phyloP scores from a whole-genome alignment of 495 filamentous ascomycete genomes.

The Hypoxylon perforatum region DNA sequence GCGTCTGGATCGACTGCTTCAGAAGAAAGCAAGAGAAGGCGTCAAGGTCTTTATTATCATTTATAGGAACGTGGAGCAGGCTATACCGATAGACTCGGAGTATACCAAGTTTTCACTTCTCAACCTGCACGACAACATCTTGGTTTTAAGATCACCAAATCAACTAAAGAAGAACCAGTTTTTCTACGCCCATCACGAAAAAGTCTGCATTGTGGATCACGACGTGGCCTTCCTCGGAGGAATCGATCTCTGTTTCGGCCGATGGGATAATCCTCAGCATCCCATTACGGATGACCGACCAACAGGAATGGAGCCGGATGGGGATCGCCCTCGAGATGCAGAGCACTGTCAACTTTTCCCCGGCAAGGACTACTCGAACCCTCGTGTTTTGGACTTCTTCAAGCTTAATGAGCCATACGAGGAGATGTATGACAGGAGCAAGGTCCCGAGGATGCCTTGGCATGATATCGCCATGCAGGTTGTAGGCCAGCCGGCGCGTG shows the following conservation, averaged over 20 bases:
- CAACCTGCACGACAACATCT: slow-evolving; percentile 94
- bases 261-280: slow-evolving; percentile 97
- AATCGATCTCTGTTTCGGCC: slow-evolving; percentile 96
- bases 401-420: slow-evolving; percentile 94
- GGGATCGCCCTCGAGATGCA: slow-evolving; percentile 81
- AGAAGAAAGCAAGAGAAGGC: slow-evolving; percentile 91
- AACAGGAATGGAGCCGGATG: slow-evolving; percentile 87
- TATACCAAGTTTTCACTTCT: slow-evolving; percentile 98
- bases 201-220: slow-evolving; percentile 94
- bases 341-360: slow-evolving; percentile 97
- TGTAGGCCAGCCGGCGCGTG: slow-evolving; percentile 92
- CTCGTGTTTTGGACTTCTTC: slow-evolving; percentile 94
- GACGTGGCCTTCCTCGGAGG: slow-evolving; percentile 96
- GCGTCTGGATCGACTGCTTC: slow-evolving; percentile 93
- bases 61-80: slow-evolving; percentile 97
- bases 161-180: slow-evolving; percentile 99
- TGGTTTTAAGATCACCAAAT: slow-evolving; percentile 94
- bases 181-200: slow-evolving; percentile 99
- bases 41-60: slow-evolving; percentile 99
- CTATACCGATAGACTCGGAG: slow-evolving; percentile 97
- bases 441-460: slow-evolving; percentile 96
- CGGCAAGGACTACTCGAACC: slow-evolving; percentile 98
- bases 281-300: slow-evolving; percentile 90
- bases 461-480: slow-evolving; percentile 99
- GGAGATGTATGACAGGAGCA: slow-evolving; percentile 96